Evolutionary conservation across 495 filamentous ascomycete species (phyloP), one percentile per base, ranked within the genome.

Genomic region (Ramalina peruviana): DNA sequence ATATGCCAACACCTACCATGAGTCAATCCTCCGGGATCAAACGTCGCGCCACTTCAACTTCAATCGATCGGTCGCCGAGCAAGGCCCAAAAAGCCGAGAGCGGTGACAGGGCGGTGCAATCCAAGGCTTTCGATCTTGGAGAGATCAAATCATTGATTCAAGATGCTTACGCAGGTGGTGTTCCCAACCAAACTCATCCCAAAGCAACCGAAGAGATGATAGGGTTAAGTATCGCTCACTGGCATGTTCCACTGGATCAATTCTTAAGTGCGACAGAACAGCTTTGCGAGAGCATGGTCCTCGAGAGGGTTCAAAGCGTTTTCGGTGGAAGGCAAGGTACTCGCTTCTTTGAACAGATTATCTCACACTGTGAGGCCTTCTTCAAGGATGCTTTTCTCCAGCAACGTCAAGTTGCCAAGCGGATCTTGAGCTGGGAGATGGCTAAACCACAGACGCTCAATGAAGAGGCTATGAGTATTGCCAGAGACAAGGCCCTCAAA

Each of bases 201-300:
- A 66, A 66, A 2, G 69, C 70, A 0, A 67, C 67, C 4, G 67
- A 72, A 16, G 59, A 50, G 0, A 60, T 75, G 50, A 64, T 70
- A 16, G 42, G 54, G n/a, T 20, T 56, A 11, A 72, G 65, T 26
- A 60, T 72, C 6, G 47, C 53, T 2, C 66, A 72, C 19, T 75
- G 72, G 72, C 37, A 56, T 2, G 47, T 45, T 0, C 64, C 70
- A 0, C 49, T 68, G 33, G 26, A 54, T 1, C 43, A 47, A 0
- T 73, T 71, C 27, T 48, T 72, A 3, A 23, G 46, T 3, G 51
- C 56, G 0, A 62, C 64, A 1, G 53, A 66, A 39, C 40, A 45
- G 1, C 53, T 67, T 1, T 68, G 71, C 2, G 45, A 58, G 26
- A 46, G 53, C 0, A 64, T 61, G 46, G 41, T 75, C 1, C n/a